A percentile compares a stretch with the other conserved stretches of the same genome.
These are phyloP conservation scores for Platanthera zijinensis DNA, from an alignment of 106 monocot genomes.

Conservation along the genomic window DNA sequence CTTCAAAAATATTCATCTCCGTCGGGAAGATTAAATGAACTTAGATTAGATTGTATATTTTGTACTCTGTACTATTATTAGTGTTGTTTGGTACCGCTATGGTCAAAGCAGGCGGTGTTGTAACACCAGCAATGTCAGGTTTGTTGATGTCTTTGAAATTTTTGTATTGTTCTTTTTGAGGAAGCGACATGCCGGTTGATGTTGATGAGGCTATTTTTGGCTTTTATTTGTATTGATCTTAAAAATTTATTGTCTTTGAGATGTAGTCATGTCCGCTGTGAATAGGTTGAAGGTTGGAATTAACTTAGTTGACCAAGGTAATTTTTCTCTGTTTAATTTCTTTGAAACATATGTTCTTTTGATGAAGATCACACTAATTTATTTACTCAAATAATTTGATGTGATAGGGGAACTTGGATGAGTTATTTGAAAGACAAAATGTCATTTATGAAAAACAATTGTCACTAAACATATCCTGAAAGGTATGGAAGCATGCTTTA, in stretches of 20 bases:
- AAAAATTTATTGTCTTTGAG: constrained; percentile 6
- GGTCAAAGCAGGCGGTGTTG: constrained; percentile 88
- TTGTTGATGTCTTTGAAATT: constrained; percentile 7
- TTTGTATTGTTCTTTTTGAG: neutral
- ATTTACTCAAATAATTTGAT: neutral
- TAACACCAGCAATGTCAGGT: constrained; percentile 98
- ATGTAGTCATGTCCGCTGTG: constrained; percentile 69
- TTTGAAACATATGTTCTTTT: neutral
- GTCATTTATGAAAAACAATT: neutral
- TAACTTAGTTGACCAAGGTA: constrained; percentile 49
- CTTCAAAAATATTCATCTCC: no score
- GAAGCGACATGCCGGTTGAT: no score
- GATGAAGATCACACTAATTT: neutral
- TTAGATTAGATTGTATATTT: no score
- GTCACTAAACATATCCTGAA: neutral
- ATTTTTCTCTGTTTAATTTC: constrained; percentile 7
- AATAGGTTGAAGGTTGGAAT: constrained; percentile 60
- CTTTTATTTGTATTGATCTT: constrained; percentile 1
- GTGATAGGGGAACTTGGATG: neutral
- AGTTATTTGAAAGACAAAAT: neutral
- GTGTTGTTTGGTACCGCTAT: constrained; percentile 94
- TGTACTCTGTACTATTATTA: constrained; percentile 40
- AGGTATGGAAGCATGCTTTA: neutral
- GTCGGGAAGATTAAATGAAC: no score
- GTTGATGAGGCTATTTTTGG: neutral